Evolutionary conservation across 129 eudicot genomes (phyloP).

Genomic region (Pulicaria dysenterica): DNA sequence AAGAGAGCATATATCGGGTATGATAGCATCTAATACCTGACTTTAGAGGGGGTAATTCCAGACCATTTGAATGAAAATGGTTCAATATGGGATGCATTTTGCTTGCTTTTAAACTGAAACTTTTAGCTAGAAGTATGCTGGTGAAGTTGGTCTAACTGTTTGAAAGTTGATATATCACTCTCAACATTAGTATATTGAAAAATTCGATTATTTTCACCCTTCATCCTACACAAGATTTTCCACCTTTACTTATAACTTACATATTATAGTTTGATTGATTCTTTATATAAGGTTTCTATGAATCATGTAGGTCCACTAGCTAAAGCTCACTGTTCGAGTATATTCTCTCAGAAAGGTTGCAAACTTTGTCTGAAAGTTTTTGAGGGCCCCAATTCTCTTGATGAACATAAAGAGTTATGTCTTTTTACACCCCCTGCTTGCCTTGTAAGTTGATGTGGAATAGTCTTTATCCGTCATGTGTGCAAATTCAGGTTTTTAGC

Average conservation of each 20-base stretch:
- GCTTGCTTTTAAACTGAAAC: background rate
- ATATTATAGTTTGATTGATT: background rate
- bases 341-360: constrained; percentile 54
- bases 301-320: constrained; percentile 52
- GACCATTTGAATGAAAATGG: background rate
- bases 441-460: constrained; percentile 47
- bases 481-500: too few relatives aligned
- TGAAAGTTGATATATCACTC: constrained; percentile 11
- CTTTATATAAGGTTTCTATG: constrained; percentile 13
- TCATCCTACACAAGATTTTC: background rate
- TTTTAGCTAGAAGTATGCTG: constrained; percentile 6
- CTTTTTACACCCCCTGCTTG: constrained; percentile 45
- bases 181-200: background rate
- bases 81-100: background rate
- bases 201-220: background rate
- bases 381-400: constrained; percentile 37
- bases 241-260: background rate
- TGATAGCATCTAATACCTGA: constrained; percentile 6
- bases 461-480: background rate
- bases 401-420: constrained; percentile 53
- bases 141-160: background rate
- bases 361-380: constrained; percentile 53
- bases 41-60: background rate
- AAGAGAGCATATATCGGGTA: constrained; percentile 68
- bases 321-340: constrained; percentile 50